Percentiles rank a stretch among this genome's conserved stretches.
Evolutionary conservation across 805 yeast species (phyloP).

Genomic region (Kluyveromyces lactis): DNA sequence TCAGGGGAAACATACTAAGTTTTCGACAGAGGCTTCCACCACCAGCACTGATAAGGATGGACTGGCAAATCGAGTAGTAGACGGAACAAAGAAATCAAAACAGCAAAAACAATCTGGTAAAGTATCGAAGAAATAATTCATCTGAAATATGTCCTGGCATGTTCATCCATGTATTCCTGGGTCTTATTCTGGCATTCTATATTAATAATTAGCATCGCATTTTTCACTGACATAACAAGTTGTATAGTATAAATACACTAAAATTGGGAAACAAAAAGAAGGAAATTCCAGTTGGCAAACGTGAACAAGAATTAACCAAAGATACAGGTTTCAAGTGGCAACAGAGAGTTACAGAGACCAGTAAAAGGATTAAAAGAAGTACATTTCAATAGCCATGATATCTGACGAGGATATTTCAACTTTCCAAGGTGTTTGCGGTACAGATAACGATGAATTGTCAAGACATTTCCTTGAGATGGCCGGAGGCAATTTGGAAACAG

Average conservation of each 20-base stretch:
- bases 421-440: slow-evolving; percentile 79
- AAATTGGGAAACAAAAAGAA: too few species aligned
- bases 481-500: slow-evolving; percentile 70
- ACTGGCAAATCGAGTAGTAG: not conserved
- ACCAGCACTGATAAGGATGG: not conserved
- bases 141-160: too few species aligned
- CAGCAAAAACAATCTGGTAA: slow-evolving; percentile 2
- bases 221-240: too few species aligned
- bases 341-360: too few species aligned
- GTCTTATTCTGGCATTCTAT: too few species aligned
- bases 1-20: slow-evolving; percentile 46
- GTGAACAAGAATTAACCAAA: too few species aligned
- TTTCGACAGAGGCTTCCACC: slow-evolving; percentile 22
- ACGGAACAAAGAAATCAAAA: not conserved
- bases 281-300: too few species aligned
- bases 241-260: too few species aligned
- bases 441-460: slow-evolving; percentile 59
- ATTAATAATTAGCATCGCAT: too few species aligned
- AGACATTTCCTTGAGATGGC: slow-evolving; percentile 70
- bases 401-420: slow-evolving; percentile 50
- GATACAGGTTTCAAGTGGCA: too few species aligned
- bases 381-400: slow-evolving; percentile 9
- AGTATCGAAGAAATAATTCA: slow-evolving; percentile 6
- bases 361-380: too few species aligned
- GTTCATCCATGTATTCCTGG: too few species aligned